Percentiles rank a stretch among this genome's conserved stretches.
Evolutionary conservation across 108 stramenopile genomes (phyloP).

Genomic region (Fistulifera solaris): DNA sequence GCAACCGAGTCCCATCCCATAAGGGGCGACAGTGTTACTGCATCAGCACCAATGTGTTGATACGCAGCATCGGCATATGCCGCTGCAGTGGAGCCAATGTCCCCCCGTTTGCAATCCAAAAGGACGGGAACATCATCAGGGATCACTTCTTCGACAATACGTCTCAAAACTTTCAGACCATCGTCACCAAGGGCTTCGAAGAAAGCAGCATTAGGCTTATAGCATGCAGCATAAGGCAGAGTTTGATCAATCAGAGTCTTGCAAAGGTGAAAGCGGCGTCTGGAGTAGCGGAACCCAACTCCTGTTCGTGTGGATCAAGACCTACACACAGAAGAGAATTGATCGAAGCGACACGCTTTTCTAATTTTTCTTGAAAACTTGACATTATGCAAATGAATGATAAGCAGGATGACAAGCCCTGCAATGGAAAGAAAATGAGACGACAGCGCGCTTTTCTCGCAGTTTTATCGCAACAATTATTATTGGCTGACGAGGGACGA

Average conservation of each 20-base stretch:
- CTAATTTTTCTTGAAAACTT: constrained; percentile 44
- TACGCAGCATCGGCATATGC: constrained; percentile 91
- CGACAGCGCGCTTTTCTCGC: neutral
- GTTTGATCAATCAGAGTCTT: constrained; percentile 88
- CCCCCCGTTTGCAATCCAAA: constrained; percentile 95
- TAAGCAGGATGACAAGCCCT: too few relatives aligned
- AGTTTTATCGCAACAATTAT: too few relatives aligned
- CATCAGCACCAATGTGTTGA: constrained; percentile 77
- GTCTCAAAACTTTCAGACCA: constrained; percentile 63
- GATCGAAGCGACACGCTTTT: constrained; percentile 35
- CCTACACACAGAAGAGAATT: constrained; percentile 94
- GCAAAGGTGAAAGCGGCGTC: constrained; percentile 85
- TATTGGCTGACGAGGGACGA: too few relatives aligned
- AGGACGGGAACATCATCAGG: constrained; percentile 76
- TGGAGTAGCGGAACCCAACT: constrained; percentile 40
- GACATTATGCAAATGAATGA: constrained; percentile 6
- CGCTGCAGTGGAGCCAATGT: constrained; percentile 91
- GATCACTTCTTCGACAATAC: constrained; percentile 53
- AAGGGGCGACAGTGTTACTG: constrained; percentile 89
- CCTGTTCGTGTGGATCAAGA: constrained; percentile 85
- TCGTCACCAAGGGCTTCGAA: constrained; percentile 90
- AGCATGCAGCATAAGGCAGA: constrained; percentile 64
- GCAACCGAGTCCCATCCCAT: constrained; percentile 96
- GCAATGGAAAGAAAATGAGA: neutral
- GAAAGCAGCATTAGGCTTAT: constrained; percentile 98